Base-by-base conservation (phyloP, 2,329 filamentous ascomycete species). In the Aspergillus hortae region DNA sequence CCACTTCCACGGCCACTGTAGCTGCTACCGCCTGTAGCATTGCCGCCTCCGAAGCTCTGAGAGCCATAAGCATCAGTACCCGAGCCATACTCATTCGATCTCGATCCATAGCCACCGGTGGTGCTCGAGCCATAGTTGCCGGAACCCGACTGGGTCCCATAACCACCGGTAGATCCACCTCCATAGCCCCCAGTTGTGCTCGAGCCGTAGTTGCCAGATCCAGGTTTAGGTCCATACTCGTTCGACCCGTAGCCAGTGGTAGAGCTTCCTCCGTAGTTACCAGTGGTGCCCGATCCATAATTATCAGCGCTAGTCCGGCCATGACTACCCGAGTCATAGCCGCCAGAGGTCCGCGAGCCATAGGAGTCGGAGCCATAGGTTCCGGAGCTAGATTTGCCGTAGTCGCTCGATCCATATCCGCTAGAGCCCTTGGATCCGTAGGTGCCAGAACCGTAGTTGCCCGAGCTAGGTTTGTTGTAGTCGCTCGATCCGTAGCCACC, bases 301-400 rank as follows among this genome's bases (percentile, higher is more conserved):
- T 42, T 51, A 35, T 53, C 50, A 30, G 48, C 41, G 44, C 30
- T 49, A 21, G 53, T 60, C 30, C 11, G 15, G 15, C 79, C 52
- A 44, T 57, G 54, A 70, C 19, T 21, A 1, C 38, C 74, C 15
- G 70, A 73, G 49, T 57, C 59, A 61, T 80, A 74, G 9, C 74
- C 70, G 5, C 78, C 77, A 33, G 56, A 43, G 41, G 6, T 30
- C n/a, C 23, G 41, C 17, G 48, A 33, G 15, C 50, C 50, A 33
- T 43, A 41, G 4, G 40, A 46, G 25, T 36, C 36, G 9, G 59
- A 54, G 9, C 53, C 53, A 36, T 56, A 57, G 2, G 44, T 49
- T n/a, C 51, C 56, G 17, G 50, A 30, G 44, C 43, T 46, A 14
- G 51, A 42, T 17, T 42, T 19, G 7, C 17, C 17, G 40, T 42